Base-by-base conservation (phyloP, 1,284 basidiomycete genomes). In the Cystobasidium sp. region DNA sequence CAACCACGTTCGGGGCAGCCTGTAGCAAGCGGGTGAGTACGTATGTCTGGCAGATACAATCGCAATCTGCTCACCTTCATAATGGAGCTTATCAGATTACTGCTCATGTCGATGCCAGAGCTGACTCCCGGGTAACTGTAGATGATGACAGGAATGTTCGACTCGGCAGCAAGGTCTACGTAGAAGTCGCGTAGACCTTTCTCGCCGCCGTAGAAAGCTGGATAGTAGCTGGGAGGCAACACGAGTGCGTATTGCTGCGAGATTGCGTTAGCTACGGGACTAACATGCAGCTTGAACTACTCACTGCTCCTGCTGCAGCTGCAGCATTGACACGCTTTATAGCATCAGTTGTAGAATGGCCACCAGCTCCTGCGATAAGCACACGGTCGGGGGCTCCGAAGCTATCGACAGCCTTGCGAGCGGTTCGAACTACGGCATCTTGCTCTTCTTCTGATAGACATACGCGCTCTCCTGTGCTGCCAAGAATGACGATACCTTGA, bases 281-380 rank as follows among this genome's bases (percentile, higher is more conserved):
- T n/a, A 1, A 46, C 31, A 41, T 6, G 24, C 20, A 7, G 6
- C 44, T 44, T 59, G 20, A 3, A 24, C 7, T 1, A 63, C 61
- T 63, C 44, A 63, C 61, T 22, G 61, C 61, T 12, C 61, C 61
- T 46, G 61, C 61, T 9, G 44, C 20, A 43, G 61, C 61, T 46
- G 61, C 61, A 31, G 61, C 61, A 49, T 63, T 63, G n/a, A 63
- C 61, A n/a, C 61, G 61, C 44, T 31, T 63, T 8, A 63, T 63
- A 18, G 61, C 43, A 18, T 63, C 61, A n/a, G 61, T 63, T 10
- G 61, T 63, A 6, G 61, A 63, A 14, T 63, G 46, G 44, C 61
- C 61, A 47, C 61, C 61, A 22, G 61, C 61, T 6, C 61, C 61
- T 24, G 61, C 61, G 18, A 63, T 63, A 4, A 63, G 31, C 6